phyloP scores from a whole-genome alignment of 129 eudicot species.

The Flaveria trinervia region DNA sequence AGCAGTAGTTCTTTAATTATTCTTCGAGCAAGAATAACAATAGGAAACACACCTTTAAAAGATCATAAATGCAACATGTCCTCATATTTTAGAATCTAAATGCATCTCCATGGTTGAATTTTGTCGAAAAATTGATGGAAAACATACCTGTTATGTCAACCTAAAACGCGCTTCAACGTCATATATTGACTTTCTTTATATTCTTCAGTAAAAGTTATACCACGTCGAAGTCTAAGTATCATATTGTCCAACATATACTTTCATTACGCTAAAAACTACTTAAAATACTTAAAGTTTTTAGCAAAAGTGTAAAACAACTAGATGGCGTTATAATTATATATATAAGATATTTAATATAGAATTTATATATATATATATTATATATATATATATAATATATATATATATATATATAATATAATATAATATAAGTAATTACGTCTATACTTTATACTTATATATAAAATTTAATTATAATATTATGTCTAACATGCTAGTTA shows the following conservation, averaged over 20 bases:
- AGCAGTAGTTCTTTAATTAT: not conserved
- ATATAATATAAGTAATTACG: no score
- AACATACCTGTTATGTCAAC: not conserved
- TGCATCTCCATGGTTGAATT: not conserved
- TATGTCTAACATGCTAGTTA: no score
- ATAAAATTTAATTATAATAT: no score
- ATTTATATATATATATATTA: no score
- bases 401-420: no score
- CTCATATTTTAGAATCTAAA: slow-evolving; percentile 11
- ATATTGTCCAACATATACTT: not conserved
- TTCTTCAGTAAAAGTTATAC: not conserved
- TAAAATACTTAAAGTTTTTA: no score
- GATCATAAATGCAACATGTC: slow-evolving; percentile 14
- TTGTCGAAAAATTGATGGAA: not conserved
- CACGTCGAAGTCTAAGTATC: not conserved
- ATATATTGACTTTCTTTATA: not conserved
- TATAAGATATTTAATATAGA: no score
- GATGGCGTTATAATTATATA: no score
- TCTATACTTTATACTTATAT: no score
- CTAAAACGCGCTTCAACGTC: not conserved
- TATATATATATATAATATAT: no score
- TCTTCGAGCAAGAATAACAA: not conserved
- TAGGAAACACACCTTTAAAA: not conserved
- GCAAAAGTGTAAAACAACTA: no score
- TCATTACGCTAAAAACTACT: no score